phyloP scores from a whole-genome alignment of 495 filamentous ascomycete genomes.

The Pyrenula aspistea region DNA sequence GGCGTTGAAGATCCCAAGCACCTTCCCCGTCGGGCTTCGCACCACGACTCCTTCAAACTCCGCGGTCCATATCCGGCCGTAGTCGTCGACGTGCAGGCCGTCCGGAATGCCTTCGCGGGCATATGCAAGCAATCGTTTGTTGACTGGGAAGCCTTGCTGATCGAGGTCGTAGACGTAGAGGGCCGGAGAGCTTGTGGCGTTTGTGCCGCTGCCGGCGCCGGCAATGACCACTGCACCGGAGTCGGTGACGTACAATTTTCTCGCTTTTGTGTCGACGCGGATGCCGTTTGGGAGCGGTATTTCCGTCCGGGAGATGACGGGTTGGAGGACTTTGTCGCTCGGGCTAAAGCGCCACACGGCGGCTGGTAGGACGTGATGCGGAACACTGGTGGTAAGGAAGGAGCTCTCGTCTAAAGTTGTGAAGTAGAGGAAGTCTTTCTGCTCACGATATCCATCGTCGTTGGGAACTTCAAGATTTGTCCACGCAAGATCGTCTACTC shows the following conservation, averaged over 20 bases:
- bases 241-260: not conserved
- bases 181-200: not conserved
- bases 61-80: not conserved
- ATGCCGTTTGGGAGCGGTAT: not conserved
- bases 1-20: not conserved
- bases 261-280: not conserved
- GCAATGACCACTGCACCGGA: not conserved
- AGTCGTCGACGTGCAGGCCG: not conserved
- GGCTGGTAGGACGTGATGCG: not conserved
- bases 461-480: too few relatives aligned
- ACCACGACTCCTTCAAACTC: not conserved
- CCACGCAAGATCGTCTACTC: not conserved
- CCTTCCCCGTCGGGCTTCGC: not conserved
- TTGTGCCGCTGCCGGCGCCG: not conserved
- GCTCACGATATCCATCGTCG: too few relatives aligned
- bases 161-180: not conserved
- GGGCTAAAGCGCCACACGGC: not conserved
- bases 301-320: not conserved
- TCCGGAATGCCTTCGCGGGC: not conserved
- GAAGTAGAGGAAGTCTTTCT: not conserved
- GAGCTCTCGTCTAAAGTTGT: not conserved
- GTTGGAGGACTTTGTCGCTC: not conserved
- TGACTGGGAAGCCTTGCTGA: not conserved
- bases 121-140: not conserved
- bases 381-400: not conserved